Evolutionary conservation across 805 yeast genomes (phyloP).

Genomic region (Saccharomycopsis guyanensis): DNA sequence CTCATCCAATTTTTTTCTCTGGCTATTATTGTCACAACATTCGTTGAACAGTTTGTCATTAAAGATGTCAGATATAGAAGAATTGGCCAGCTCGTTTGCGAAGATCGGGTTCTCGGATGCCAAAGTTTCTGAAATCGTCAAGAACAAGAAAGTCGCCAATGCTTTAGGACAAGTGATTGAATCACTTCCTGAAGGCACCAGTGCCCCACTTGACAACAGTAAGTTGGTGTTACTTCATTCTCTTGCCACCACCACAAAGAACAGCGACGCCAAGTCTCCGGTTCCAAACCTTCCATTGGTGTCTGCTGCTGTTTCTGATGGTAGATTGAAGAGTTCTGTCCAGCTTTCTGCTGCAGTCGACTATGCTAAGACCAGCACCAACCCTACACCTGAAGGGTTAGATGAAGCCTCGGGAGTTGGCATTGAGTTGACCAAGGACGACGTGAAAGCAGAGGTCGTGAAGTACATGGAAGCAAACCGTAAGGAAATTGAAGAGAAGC

Average conservation of each 20-base stretch:
- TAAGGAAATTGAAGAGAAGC: slow-evolving; percentile 53
- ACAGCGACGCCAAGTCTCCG: slow-evolving; percentile 33
- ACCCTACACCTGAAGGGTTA: slow-evolving; percentile 38
- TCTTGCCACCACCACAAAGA: slow-evolving; percentile 67
- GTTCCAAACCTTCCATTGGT: slow-evolving; percentile 43
- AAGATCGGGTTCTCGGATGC: slow-evolving; percentile 62
- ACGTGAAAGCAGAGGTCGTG: slow-evolving; percentile 50
- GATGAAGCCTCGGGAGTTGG: slow-evolving; percentile 78
- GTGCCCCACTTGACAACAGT: slow-evolving; percentile 42
- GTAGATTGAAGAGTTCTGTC: slow-evolving; percentile 54
- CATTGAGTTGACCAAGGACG: slow-evolving; percentile 55
- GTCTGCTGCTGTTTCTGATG: slow-evolving; percentile 55
- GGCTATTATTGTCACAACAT: too few species aligned
- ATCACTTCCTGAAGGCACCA: slow-evolving; percentile 17
- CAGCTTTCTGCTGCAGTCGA: slow-evolving; percentile 79
- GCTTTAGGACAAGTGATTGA: slow-evolving; percentile 55
- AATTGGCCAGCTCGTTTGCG: slow-evolving; percentile 28
- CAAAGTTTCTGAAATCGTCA: slow-evolving; percentile 71
- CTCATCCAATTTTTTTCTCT: too few species aligned
- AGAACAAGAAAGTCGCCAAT: slow-evolving; percentile 76
- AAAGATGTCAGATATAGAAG: slow-evolving; percentile 26
- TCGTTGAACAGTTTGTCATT: too few species aligned
- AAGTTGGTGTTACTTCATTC: slow-evolving; percentile 63
- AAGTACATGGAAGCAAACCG: slow-evolving; percentile 53
- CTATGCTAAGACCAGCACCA: slow-evolving; percentile 51